A percentile compares a stretch with the other conserved stretches of the same genome.
Conservation (phyloP, 106 monocot species). For the Triglochin maritima region DNA sequence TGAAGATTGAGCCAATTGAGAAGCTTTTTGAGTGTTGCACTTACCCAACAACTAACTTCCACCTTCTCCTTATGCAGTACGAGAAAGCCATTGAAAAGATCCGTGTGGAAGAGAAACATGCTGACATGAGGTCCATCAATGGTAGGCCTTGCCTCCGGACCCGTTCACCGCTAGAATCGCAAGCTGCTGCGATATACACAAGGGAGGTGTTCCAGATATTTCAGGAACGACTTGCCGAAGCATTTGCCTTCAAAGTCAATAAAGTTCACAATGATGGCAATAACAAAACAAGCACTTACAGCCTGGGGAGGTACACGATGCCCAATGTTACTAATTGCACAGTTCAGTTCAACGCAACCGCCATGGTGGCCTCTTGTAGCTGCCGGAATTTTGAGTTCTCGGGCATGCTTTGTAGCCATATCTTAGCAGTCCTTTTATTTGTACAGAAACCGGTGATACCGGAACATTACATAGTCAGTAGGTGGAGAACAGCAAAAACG, state of each 20-base stretch:
- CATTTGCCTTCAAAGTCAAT: background rate
- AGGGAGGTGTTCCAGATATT: background rate
- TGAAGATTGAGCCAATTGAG: background rate
- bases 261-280: background rate
- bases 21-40: background rate
- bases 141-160: background rate
- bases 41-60: background rate
- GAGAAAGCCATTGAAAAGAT: background rate
- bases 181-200: background rate
- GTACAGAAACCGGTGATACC: background rate
- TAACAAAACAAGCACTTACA: background rate
- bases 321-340: background rate
- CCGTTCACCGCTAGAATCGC: background rate
- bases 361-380: background rate
- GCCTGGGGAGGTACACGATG: background rate
- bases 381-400: background rate
- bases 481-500: background rate
- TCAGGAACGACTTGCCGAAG: background rate
- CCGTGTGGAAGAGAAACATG: background rate
- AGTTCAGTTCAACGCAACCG: background rate
- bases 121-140: background rate
- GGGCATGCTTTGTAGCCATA: background rate
- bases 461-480: background rate
- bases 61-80: background rate
- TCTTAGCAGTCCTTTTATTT: slow-evolving; percentile 1